Conservation (phyloP, 768 basidiomycete species). For the Hypholoma sublateritium region DNA sequence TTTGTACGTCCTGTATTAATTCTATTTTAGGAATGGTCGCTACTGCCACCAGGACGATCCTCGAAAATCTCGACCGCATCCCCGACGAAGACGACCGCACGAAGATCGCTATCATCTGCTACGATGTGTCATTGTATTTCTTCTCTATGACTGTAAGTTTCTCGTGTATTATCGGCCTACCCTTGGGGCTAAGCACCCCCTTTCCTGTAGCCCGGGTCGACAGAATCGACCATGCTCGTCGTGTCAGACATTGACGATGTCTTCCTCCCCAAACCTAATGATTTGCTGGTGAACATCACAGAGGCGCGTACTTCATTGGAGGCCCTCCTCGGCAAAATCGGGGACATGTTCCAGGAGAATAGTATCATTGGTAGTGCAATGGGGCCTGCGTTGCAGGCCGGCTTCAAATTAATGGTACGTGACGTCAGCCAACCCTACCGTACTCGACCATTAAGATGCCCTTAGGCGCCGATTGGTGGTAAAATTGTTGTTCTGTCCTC, state of each 20-base stretch:
- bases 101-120: slow-evolving; percentile 90
- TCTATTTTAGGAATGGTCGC: slow-evolving; percentile 85
- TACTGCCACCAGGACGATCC: slow-evolving; percentile 93
- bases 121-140: slow-evolving; percentile 92
- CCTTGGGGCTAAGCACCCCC: neutral
- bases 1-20: neutral
- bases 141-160: slow-evolving; percentile 83
- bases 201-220: slow-evolving; percentile 52
- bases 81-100: slow-evolving; percentile 94
- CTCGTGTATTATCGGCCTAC: neutral
- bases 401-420: slow-evolving; percentile 88
- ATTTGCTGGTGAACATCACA: slow-evolving; percentile 91
- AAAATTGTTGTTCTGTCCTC: slow-evolving; percentile 90
- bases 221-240: slow-evolving; percentile 93
- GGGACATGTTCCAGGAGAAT: slow-evolving; percentile 99
- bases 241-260: slow-evolving; percentile 97
- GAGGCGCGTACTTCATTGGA: slow-evolving; percentile 84
- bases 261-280: slow-evolving; percentile 94
- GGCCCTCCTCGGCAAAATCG: slow-evolving; percentile 75
- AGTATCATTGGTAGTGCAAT: slow-evolving; percentile 90
- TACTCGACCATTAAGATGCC: too few relatives aligned
- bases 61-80: slow-evolving; percentile 92
- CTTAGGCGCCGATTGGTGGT: slow-evolving; percentile 86
- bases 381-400: slow-evolving; percentile 93
- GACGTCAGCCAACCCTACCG: neutral